phyloP scores from a whole-genome alignment of 495 filamentous ascomycete species.

The Podospora australis region DNA sequence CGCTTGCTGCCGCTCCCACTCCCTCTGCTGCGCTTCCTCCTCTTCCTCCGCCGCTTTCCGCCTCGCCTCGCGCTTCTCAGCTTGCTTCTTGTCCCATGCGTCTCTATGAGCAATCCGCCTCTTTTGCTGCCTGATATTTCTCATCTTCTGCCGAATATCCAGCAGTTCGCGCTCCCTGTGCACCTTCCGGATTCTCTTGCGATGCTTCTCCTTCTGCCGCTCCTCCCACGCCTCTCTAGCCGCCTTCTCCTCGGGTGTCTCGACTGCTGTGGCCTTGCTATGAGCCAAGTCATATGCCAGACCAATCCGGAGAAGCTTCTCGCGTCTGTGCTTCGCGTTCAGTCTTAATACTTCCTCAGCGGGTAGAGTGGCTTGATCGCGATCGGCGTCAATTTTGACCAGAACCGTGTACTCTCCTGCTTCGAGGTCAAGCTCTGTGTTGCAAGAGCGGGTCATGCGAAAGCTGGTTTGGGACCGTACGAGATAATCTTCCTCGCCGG shows the following conservation, averaged over 20 bases:
- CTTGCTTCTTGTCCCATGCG: slow-evolving; percentile 13
- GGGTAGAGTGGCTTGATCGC: slow-evolving; percentile 41
- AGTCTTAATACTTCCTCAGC: slow-evolving; percentile 64
- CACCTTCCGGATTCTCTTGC: slow-evolving; percentile 30
- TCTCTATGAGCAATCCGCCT: slow-evolving; percentile 26
- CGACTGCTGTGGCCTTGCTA: slow-evolving; percentile 61
- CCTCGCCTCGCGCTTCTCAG: slow-evolving; percentile 24
- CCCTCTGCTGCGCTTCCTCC: slow-evolving; percentile 2
- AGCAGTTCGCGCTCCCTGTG: slow-evolving; percentile 9
- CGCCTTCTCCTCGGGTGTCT: slow-evolving; percentile 59
- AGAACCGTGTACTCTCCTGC: slow-evolving; percentile 74
- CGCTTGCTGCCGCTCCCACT: not conserved
- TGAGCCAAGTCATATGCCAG: slow-evolving; percentile 80
- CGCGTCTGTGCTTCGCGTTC: slow-evolving; percentile 56
- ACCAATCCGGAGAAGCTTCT: slow-evolving; percentile 78
- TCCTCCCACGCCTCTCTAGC: slow-evolving; percentile 36
- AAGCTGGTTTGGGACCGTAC: slow-evolving; percentile 68
- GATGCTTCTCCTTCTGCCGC: slow-evolving; percentile 43
- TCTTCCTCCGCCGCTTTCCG: slow-evolving; percentile 21
- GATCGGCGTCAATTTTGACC: slow-evolving; percentile 69
- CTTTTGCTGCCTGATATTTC: slow-evolving; percentile 17
- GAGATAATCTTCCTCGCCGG: slow-evolving; percentile 76
- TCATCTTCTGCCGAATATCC: slow-evolving; percentile 8
- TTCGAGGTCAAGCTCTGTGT: slow-evolving; percentile 74
- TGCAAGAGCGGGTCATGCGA: slow-evolving; percentile 70